Conservation (phyloP, 2,329 filamentous ascomycete genomes). For the Stylonectria norvegica region DNA sequence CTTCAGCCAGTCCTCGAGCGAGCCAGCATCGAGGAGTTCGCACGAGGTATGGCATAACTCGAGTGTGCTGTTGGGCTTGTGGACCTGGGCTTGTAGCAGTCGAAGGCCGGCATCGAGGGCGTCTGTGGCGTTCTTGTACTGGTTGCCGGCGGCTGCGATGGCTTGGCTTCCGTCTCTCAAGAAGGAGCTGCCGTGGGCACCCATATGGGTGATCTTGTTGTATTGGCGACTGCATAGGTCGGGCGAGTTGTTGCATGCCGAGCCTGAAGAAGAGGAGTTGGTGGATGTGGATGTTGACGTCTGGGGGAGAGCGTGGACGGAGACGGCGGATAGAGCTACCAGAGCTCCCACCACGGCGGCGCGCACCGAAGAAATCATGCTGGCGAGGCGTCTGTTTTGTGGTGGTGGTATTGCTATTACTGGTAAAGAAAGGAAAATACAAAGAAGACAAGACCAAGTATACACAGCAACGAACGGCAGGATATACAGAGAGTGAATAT, state of each 20-base stretch:
- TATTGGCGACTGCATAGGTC: slow-evolving; percentile 68
- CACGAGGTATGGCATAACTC: slow-evolving; percentile 70
- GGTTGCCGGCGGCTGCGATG: slow-evolving; percentile 65
- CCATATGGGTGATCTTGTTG: slow-evolving; percentile 73
- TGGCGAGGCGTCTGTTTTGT: slow-evolving; percentile 2
- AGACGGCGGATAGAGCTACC: slow-evolving; percentile 18
- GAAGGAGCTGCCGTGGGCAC: slow-evolving; percentile 72
- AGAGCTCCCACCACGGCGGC: slow-evolving; percentile 18
- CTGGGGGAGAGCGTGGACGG: slow-evolving; percentile 26
- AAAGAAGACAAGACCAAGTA: slow-evolving; percentile 3
- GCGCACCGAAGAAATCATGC: slow-evolving; percentile 24
- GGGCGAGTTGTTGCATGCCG: slow-evolving; percentile 78
- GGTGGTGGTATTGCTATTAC: not conserved
- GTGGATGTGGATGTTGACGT: slow-evolving; percentile 16
- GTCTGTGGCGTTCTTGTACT: slow-evolving; percentile 68
- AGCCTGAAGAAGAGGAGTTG: slow-evolving; percentile 14
- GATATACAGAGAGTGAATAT: not conserved
- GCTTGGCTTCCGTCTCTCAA: slow-evolving; percentile 60
- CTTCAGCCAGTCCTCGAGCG: slow-evolving; percentile 60
- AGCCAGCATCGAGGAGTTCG: slow-evolving; percentile 64
- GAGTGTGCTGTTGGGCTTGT: slow-evolving; percentile 56
- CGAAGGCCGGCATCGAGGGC: slow-evolving; percentile 70
- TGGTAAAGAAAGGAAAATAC: not conserved
- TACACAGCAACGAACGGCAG: slow-evolving; percentile 1
- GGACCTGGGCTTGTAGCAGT: slow-evolving; percentile 69